Evolutionary conservation across 768 basidiomycete genomes (phyloP).

Genomic region (Agaricus sinodeliciosus): DNA sequence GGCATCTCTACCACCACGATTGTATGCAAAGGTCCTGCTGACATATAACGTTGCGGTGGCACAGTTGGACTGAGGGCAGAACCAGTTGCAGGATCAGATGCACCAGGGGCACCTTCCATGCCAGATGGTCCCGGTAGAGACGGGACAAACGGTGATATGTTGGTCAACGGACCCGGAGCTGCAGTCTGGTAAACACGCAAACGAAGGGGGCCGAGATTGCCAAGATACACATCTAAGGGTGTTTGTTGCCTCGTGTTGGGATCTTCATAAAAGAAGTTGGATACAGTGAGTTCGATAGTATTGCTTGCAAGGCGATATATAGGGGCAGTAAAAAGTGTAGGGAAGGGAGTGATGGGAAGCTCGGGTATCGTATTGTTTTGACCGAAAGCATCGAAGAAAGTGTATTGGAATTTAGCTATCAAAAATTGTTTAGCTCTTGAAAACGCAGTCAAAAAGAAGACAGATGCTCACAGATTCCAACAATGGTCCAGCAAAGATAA

Average conservation of each 20-base stretch:
- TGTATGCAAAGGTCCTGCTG: conserved; percentile 56
- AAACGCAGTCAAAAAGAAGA: not conserved
- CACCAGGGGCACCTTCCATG: conserved; percentile 22
- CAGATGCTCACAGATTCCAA: conserved; percentile 75
- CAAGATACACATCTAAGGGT: conserved; percentile 86
- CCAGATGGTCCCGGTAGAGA: conserved; percentile 31
- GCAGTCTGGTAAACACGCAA: conserved; percentile 71
- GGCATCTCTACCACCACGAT: conserved; percentile 87
- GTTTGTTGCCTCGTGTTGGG: conserved; percentile 54
- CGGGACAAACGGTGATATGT: conserved; percentile 55
- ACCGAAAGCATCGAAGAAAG: conserved; percentile 87
- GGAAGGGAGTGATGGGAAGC: conserved; percentile 84
- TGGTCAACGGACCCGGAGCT: conserved; percentile 61
- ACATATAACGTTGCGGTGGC: conserved; percentile 42
- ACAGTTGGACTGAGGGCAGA: conserved; percentile 23
- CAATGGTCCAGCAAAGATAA: conserved; percentile 93
- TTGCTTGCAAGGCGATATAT: conserved; percentile 64
- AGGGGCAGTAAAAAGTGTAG: conserved; percentile 78
- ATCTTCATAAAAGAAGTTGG: conserved; percentile 83
- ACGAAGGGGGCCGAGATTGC: conserved; percentile 82
- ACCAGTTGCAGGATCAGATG: conserved; percentile 22
- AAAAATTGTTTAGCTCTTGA: conserved; percentile 13
- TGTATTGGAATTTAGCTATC: conserved; percentile 88
- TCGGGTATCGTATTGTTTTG: conserved; percentile 73
- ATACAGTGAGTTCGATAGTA: conserved; percentile 76